Evolutionary conservation across 2,329 filamentous ascomycete species (phyloP).

Genomic region (Taxawa tesnikishii): DNA sequence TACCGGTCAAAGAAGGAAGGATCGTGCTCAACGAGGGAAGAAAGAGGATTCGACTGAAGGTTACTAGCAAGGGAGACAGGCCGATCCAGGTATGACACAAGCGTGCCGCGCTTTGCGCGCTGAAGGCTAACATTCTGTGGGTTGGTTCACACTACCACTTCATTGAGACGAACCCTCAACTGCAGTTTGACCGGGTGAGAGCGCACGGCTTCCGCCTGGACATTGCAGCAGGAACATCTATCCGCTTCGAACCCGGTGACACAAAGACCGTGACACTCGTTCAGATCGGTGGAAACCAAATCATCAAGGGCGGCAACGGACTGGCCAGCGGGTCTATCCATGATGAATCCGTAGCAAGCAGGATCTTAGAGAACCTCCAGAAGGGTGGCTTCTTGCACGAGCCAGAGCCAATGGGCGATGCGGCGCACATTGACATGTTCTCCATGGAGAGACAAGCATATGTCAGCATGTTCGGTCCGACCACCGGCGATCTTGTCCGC

Average conservation of each 20-base stretch:
- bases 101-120: not conserved
- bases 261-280: conserved; percentile 82
- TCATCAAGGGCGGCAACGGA: conserved; percentile 75
- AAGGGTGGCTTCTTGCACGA: conserved; percentile 66
- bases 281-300: conserved; percentile 67
- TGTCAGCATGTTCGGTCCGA: conserved; percentile 83
- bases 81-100: conserved; percentile 61
- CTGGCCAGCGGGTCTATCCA: conserved; percentile 65
- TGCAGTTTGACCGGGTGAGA: conserved; percentile 74
- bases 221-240: conserved; percentile 80
- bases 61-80: conserved; percentile 78
- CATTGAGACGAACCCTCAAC: conserved; percentile 80
- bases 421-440: conserved; percentile 45
- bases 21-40: conserved; percentile 64
- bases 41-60: conserved; percentile 58
- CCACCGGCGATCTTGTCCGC: conserved; percentile 72
- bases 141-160: conserved; percentile 93
- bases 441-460: conserved; percentile 71
- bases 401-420: conserved; percentile 50
- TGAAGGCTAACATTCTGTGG: conserved; percentile 20
- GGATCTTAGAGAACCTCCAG: conserved; percentile 56
- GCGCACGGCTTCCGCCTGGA: conserved; percentile 81
- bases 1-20: conserved; percentile 52
- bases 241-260: conserved; percentile 90
- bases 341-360: conserved; percentile 43